Base-by-base conservation (phyloP, 768 basidiomycete species). In the Lentinula raphanica region DNA sequence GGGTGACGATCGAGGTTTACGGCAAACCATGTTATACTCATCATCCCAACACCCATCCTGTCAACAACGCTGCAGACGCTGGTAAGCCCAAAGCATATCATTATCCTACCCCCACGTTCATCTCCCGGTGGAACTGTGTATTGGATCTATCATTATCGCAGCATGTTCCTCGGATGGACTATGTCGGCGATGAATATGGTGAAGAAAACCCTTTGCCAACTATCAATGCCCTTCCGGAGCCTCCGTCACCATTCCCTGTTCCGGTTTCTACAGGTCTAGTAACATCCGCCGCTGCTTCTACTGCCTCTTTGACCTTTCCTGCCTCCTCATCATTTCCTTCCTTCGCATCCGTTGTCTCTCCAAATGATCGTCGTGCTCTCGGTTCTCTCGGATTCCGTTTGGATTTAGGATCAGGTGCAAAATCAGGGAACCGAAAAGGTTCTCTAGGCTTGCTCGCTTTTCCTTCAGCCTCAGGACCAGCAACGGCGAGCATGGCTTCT, bases 101-200 rank as follows among this genome's bases (percentile, higher is more conserved):
- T 1, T 91, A 85, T 63, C 92, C 89, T 0, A 92, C 94, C 7
- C 74, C 72, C 12, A 77, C 83, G 0, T 97, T 94, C 69, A 82
- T 86, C 0, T 94, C 94, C 0, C 77, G 87, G 29, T 97, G 94
- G 94, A 96, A 92, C 62, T 94, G 92, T 63, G 76, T 91, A 1
- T 82, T 97, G 19, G 92, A 95, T 68, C 77, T 97, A n/a, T 72
- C 81, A 1, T 65, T 49, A 8, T 46, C 56, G 21, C 56, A 57
- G 23, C 56, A 57, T 15, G 79, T 32, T 23, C 56, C 44, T 25
- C 23, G 27, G 21, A 21, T 23, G 11, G 27, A 46, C 36, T 38
- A 19, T 19, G 12, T 5, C 27, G 32, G 32, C 28, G 28, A 54
- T 35, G 2, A 69, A 64, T 50, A 64, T 63, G 21, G 62, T 31